Conservation (phyloP, 2,329 filamentous ascomycete genomes). For the Ophiostoma himal-ulmi region DNA sequence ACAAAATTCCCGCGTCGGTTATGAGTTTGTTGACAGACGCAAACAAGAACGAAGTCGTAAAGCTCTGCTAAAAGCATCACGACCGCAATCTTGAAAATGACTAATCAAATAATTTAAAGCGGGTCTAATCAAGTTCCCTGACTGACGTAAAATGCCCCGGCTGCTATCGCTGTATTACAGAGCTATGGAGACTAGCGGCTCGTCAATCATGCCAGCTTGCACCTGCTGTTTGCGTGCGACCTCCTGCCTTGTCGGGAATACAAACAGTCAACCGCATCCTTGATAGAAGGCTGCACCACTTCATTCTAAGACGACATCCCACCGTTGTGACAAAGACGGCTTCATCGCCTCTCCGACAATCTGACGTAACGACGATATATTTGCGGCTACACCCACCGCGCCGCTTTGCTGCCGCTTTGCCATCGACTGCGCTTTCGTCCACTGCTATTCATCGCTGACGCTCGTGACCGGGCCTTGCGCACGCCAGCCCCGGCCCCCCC, state of each 20-base stretch:
- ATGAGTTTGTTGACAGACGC: not conserved
- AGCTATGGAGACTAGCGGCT: slow-evolving; percentile 3
- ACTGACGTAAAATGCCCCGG: not conserved
- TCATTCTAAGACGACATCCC: not conserved
- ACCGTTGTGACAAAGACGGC: not conserved
- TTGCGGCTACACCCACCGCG: not conserved
- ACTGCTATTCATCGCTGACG: not conserved
- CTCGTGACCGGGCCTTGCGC: not conserved
- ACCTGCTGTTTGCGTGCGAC: slow-evolving; percentile 13
- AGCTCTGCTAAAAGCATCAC: slow-evolving; percentile 5
- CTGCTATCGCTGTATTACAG: not conserved
- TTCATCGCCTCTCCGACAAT: not conserved
- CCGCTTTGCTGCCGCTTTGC: not conserved
- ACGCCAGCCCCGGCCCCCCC: not conserved
- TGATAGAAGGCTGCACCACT: slow-evolving; percentile 3
- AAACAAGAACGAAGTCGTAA: not conserved
- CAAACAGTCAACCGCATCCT: not conserved
- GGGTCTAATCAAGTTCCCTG: not conserved
- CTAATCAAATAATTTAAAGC: slow-evolving; percentile 21
- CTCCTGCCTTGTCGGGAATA: slow-evolving; percentile 11
- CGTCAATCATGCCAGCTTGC: slow-evolving; percentile 23
- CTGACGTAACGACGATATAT: not conserved
- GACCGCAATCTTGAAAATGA: slow-evolving; percentile 21
- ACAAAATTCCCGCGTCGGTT: not conserved
- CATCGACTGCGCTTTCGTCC: not conserved